These are phyloP conservation scores for Apostasia ramifera DNA, from an alignment of 106 monocot species.

Conservation along the genomic window DNA sequence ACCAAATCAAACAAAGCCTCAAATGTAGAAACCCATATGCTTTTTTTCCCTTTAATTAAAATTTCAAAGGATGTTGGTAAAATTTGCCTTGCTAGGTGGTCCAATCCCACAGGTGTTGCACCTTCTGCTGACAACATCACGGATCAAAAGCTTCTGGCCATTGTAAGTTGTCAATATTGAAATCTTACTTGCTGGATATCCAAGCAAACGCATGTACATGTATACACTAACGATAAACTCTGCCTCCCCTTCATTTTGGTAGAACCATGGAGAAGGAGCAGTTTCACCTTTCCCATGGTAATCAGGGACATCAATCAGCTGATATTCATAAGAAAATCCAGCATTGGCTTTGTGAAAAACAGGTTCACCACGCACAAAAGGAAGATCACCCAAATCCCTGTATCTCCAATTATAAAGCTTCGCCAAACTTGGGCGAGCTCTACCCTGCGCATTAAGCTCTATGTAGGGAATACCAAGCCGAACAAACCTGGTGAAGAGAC, in stretches of 20 bases:
- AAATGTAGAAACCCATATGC: too few relatives aligned
- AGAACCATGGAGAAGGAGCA: constrained; percentile 99
- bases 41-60: too few relatives aligned
- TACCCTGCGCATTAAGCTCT: constrained; percentile 96
- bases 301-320: constrained; percentile 87
- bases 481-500: constrained; percentile 95
- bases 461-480: constrained; percentile 95
- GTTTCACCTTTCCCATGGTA: constrained; percentile 82
- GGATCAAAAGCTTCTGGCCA: constrained; percentile 97
- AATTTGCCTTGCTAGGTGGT: constrained; percentile 88
- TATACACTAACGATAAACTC: constrained; percentile 97
- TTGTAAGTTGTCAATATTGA: constrained; percentile 99
- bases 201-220: constrained; percentile 96
- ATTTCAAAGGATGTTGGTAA: not conserved
- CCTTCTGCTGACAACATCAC: constrained; percentile 90
- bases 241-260: constrained; percentile 98
- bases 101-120: constrained; percentile 75
- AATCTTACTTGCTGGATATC: constrained; percentile 85
- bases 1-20: too few relatives aligned
- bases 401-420: constrained; percentile 98
- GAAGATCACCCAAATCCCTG: constrained; percentile 90
- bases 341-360: constrained; percentile 89
- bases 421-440: constrained; percentile 86
- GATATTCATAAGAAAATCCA: constrained; percentile 92
- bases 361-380: constrained; percentile 57